These are phyloP conservation scores for Starmerella sp. DNA, from an alignment of 805 yeast species.

Conservation along the genomic window DNA sequence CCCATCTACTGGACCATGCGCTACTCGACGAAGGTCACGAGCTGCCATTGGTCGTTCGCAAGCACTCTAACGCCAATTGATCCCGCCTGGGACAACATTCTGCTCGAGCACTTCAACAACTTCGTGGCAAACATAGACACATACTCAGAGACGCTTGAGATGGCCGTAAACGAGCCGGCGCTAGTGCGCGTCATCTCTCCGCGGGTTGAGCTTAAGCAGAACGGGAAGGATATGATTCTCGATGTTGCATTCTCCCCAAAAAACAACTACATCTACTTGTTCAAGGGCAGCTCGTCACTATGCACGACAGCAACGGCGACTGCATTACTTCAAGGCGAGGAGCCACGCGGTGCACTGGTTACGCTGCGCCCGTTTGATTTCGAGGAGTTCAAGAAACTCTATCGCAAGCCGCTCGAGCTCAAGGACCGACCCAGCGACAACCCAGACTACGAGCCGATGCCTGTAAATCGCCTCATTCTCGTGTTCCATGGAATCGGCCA, in stretches of 20 bases:
- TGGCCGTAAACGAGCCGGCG: conserved; percentile 24
- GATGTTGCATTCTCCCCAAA: conserved; percentile 27
- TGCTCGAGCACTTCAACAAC: conserved; percentile 24
- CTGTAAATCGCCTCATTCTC: conserved; percentile 52
- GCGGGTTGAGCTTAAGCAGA: conserved; percentile 19
- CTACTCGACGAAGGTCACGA: conserved; percentile 27
- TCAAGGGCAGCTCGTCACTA: conserved; percentile 14
- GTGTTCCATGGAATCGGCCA: conserved; percentile 96
- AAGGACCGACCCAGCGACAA: conserved; percentile 23
- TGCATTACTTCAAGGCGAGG: conserved; percentile 10
- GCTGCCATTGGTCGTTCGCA: conserved; percentile 32
- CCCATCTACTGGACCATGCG: conserved; percentile 34
- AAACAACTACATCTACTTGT: conserved; percentile 17
- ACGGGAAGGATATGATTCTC: conserved; percentile 13
- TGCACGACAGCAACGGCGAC: conserved; percentile 9
- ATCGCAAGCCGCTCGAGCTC: background rate
- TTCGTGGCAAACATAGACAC: conserved; percentile 22
- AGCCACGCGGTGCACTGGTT: conserved; percentile 13
- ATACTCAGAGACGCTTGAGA: conserved; percentile 10
- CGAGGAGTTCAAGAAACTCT: conserved; percentile 6
- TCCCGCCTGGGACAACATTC: conserved; percentile 25
- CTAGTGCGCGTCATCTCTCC: conserved; percentile 22
- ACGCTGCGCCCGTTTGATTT: conserved; percentile 25
- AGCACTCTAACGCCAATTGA: conserved; percentile 29
- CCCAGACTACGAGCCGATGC: conserved; percentile 25